Evolutionary conservation across 306 rosid genomes (phyloP).

Genomic region (Pterocarpus macrocarpus): DNA sequence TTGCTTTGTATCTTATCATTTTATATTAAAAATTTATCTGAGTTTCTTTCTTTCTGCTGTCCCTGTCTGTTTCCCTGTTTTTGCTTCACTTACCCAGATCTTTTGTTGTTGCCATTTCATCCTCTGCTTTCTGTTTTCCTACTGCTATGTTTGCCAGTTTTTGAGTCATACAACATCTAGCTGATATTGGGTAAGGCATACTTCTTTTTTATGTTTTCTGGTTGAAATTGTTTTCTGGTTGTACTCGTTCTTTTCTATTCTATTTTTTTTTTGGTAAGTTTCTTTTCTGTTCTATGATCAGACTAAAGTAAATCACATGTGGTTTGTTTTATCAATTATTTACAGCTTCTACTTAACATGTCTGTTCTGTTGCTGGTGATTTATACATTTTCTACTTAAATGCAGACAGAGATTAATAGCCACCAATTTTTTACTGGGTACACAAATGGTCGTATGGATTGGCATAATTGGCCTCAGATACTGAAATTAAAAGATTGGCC

Average conservation of each 20-base stretch:
- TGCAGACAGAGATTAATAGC: slow-evolving; percentile 79
- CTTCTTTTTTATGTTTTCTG: background rate
- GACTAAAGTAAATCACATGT: background rate
- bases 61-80: background rate
- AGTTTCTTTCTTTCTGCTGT: background rate
- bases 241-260: background rate
- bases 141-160: background rate
- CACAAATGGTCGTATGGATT: slow-evolving; percentile 53
- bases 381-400: slow-evolving; percentile 34
- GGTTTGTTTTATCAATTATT: slow-evolving; percentile 9
- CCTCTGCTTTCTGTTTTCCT: background rate
- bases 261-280: background rate
- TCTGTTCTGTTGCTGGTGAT: background rate
- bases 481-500: slow-evolving; percentile 93
- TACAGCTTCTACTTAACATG: background rate
- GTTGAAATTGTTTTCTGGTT: background rate
- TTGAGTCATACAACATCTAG: background rate
- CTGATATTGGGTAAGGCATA: background rate
- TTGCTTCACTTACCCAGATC: background rate
- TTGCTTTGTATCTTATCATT: slow-evolving; percentile 8
- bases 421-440: slow-evolving; percentile 88
- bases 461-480: slow-evolving; percentile 66
- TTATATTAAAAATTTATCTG: background rate
- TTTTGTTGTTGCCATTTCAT: slow-evolving; percentile 22
- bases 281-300: background rate